A percentile compares a stretch with the other conserved stretches of the same genome.
These are phyloP conservation scores for Saccharomyces kudriavzevii DNA, from an alignment of 805 yeast genomes.

Conservation along the genomic window DNA sequence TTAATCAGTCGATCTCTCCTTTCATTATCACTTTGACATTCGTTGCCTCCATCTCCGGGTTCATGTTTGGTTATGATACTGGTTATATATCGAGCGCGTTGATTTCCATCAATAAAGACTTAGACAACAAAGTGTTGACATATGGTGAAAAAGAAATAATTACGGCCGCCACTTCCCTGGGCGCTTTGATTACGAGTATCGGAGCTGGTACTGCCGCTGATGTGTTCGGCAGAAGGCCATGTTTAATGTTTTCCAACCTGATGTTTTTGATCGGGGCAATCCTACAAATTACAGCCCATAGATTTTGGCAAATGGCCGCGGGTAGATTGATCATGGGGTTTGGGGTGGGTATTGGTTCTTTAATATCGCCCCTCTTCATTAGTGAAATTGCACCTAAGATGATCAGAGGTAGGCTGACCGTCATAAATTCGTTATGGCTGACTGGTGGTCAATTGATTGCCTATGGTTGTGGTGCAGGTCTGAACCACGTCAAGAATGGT, in stretches of 20 bases:
- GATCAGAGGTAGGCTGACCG: constrained; percentile 85
- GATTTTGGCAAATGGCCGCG: constrained; percentile 83
- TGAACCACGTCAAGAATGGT: constrained; percentile 64
- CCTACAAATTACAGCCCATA: constrained; percentile 71
- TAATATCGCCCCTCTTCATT: constrained; percentile 89
- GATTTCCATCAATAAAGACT: constrained; percentile 74
- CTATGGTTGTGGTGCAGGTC: constrained; percentile 87
- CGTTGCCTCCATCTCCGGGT: constrained; percentile 84
- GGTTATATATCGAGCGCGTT: constrained; percentile 93
- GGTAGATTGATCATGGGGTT: constrained; percentile 93
- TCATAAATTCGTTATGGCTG: constrained; percentile 78
- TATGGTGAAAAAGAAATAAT: constrained; percentile 81
- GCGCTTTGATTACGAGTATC: constrained; percentile 76
- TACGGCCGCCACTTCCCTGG: constrained; percentile 90
- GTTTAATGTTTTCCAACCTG: constrained; percentile 72
- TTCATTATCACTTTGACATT: constrained; percentile 63
- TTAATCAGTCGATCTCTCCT: constrained; percentile 48
- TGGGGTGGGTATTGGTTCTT: constrained; percentile 92
- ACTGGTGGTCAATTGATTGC: constrained; percentile 95
- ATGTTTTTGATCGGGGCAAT: constrained; percentile 79
- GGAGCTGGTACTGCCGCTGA: constrained; percentile 81
- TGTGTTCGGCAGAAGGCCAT: constrained; percentile 73
- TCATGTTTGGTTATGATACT: constrained; percentile 96
- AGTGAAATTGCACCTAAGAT: constrained; percentile 87
- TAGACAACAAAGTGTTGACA: constrained; percentile 49